phyloP scores from a whole-genome alignment of 345 rosid genomes.

The Dimocarpus longan region DNA sequence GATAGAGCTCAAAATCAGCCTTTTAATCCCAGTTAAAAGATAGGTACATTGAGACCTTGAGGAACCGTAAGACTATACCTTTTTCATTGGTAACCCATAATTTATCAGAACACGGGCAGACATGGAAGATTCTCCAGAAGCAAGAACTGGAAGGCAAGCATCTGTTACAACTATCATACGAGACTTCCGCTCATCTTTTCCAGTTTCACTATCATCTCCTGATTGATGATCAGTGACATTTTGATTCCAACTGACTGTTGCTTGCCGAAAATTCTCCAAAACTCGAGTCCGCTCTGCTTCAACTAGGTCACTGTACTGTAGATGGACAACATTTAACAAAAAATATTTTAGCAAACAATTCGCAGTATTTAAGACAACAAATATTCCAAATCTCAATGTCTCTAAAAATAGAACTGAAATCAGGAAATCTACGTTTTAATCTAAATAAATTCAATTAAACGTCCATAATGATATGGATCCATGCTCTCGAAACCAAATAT shows the following conservation, averaged over 20 bases:
- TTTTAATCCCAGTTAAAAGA: not conserved
- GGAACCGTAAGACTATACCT: conserved; percentile 42
- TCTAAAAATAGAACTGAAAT: not conserved
- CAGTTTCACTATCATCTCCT: conserved; percentile 40
- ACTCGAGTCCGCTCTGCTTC: conserved; percentile 58
- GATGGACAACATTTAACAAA: not conserved
- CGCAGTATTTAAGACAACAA: not conserved
- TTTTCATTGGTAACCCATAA: conserved; percentile 79
- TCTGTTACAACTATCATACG: conserved; percentile 74
- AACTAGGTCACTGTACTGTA: conserved; percentile 76
- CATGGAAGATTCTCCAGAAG: conserved; percentile 66
- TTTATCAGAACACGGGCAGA: conserved; percentile 77
- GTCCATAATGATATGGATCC: not conserved
- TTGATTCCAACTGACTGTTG: conserved; percentile 60
- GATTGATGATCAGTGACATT: conserved; percentile 30
- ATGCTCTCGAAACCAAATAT: not conserved
- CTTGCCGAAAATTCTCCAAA: conserved; percentile 64
- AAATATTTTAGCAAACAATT: conserved; percentile 11
- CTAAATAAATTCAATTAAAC: not conserved
- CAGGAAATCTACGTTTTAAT: not conserved
- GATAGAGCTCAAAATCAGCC: not conserved
- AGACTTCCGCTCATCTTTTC: conserved; percentile 54
- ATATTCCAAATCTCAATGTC: not conserved
- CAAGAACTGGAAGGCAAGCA: conserved; percentile 72
- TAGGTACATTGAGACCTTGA: not conserved